Base-by-base conservation (phyloP, 2,329 filamentous ascomycete genomes). In the Didymosphaeria variabile region DNA sequence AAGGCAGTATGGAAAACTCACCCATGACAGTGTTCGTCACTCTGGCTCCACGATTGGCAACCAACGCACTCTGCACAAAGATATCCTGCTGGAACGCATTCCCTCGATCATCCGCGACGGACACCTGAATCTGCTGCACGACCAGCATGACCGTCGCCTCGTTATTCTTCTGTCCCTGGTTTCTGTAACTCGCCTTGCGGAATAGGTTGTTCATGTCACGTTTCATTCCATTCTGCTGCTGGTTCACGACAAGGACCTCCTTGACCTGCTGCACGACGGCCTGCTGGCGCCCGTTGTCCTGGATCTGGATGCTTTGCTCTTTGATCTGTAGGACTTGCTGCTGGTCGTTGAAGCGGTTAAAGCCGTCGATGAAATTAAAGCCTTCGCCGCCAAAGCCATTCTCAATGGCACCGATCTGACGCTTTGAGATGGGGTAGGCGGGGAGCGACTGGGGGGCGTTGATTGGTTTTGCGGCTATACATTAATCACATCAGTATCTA, bases 191-290 rank as follows among this genome's bases (percentile, higher is more conserved):
- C 51, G 62, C 55, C 64, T 72, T 72, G 59, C 73, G 68, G 69
- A 74, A 73, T 15, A 74, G 55, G 66, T 77, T 71, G 65, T 77
- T 77, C 50, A 75, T 23, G 53, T 70, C 60, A 38, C 68, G 71
- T 62, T 71, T 71, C 67, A 69, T 69, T 36, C 69, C 67, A 53
- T 74, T 71, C 58, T 72, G 66, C 61, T 72, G 63, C 36, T 74
- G 65, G 58, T 76, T 64, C 38, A 75, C 65, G 49, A 75, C 61
- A 23, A 76, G 67, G 26, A 73, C 67, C 54, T 76, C 54, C 46
- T 74, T 61, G 19, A 68, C 72, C 47, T 74, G 68, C 62, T 75
- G 66, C 12, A 75, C 59, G 13, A 74, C 56, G 26, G 60, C 59
- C 55, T 72, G 67, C 46, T 69, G 67, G 55, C 60, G 47, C 32